Percentiles rank a stretch among this genome's conserved stretches.
phyloP scores from a whole-genome alignment of 148 eudicot species.

The Polygonum aviculare region DNA sequence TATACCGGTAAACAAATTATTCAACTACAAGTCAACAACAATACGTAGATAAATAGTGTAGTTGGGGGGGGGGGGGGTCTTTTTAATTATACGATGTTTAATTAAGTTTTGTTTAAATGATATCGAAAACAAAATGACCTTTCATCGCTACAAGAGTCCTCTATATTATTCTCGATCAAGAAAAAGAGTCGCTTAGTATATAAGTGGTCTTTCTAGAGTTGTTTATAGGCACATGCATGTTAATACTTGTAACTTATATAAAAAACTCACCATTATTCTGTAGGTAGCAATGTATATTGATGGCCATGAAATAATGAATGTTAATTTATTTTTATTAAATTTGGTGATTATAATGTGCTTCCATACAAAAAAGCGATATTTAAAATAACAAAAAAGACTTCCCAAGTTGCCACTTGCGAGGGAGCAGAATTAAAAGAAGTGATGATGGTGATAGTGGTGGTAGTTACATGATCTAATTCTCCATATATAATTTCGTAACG shows the following conservation, averaged over 20 bases:
- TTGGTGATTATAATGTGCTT: too few relatives aligned
- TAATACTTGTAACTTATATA: too few relatives aligned
- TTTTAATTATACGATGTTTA: not conserved
- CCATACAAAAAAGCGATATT: not conserved
- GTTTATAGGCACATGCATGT: too few relatives aligned
- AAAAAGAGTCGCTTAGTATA: not conserved
- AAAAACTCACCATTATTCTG: too few relatives aligned
- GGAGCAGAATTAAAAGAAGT: not conserved
- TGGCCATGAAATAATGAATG: too few relatives aligned
- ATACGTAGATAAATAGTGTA: not conserved
- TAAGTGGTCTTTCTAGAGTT: too few relatives aligned
- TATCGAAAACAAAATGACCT: not conserved
- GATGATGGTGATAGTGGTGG: not conserved
- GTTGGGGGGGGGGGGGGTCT: not conserved
- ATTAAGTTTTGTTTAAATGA: not conserved
- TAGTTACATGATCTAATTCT: not conserved
- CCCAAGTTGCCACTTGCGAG: not conserved
- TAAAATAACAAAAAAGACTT: not conserved
- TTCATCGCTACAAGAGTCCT: not conserved
- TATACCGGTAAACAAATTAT: not conserved
- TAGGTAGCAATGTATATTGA: too few relatives aligned
- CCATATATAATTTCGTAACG: not conserved
- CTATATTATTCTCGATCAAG: not conserved
- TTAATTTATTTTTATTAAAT: not conserved
- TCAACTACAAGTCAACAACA: not conserved